Evolutionary conservation across 306 rosid species (phyloP).

Genomic region (Vigna hirtella): DNA sequence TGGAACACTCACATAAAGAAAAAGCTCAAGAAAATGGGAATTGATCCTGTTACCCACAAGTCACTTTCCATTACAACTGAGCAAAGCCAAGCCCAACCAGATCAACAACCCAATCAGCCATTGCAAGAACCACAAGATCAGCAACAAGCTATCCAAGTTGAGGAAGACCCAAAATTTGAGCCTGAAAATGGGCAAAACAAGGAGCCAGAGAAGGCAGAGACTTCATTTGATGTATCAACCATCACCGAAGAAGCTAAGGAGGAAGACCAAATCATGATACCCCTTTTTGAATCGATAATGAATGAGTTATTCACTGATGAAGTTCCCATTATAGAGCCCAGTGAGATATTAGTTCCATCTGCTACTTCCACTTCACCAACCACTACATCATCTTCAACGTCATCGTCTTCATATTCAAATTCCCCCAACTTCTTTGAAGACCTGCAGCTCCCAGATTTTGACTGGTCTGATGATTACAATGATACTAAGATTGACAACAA

Average conservation of each 20-base stretch:
- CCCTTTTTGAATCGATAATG: constrained; percentile 46
- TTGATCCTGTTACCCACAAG: constrained; percentile 78
- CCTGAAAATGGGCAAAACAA: constrained; percentile 44
- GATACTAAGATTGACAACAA: constrained; percentile 33
- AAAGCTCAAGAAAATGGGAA: constrained; percentile 77
- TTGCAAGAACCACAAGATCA: constrained; percentile 28
- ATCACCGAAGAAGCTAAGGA: constrained; percentile 46
- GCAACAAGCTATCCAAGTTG: constrained; percentile 13
- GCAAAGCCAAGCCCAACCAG: constrained; percentile 45
- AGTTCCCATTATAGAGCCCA: constrained; percentile 60
- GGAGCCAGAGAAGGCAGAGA: constrained; percentile 48
- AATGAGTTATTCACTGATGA: constrained; percentile 70
- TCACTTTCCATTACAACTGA: constrained; percentile 51
- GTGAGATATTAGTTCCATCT: constrained; percentile 51
- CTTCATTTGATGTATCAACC: constrained; percentile 52
- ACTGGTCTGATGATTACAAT: constrained; percentile 51
- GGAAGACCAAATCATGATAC: constrained; percentile 48
- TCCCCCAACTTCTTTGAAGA: constrained; percentile 62
- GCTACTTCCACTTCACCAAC: constrained; percentile 54
- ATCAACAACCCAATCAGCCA: constrained; percentile 12
- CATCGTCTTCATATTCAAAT: constrained; percentile 48
- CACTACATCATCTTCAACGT: constrained; percentile 40
- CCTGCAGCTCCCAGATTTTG: constrained; percentile 64
- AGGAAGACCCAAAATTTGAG: constrained; percentile 20
- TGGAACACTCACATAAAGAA: constrained; percentile 91